Evolutionary conservation across 2,329 filamentous ascomycete species (phyloP), one percentile per base, ranked within the genome.

Genomic region (Fusarium pilosicola): DNA sequence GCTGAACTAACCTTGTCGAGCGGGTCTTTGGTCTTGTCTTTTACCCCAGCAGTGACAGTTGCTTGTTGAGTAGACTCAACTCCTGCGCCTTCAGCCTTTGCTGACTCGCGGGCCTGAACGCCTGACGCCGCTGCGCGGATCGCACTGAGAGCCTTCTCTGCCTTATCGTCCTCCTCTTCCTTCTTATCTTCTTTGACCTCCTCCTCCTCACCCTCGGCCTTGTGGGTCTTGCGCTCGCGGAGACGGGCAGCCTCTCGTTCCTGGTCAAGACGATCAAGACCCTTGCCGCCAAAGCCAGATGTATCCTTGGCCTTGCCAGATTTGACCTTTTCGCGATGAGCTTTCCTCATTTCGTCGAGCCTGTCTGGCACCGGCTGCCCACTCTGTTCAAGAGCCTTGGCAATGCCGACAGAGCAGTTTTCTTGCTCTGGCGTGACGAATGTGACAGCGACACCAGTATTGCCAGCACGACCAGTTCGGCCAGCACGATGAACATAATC

Each of bases 401-500:
- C 91, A 69, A 98, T 94, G 75, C 97, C 95, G 17, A 94, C 89
- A 6, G 96, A 93, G 79, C 94, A 98, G 73, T 94, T 94, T 79
- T 97, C 95, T 81, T 99, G 95, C 52, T 97, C 94, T 46, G 94
- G 92, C 1, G 94, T 97, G 66, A 99, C 86, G 79, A 98, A 97
- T 0, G 96, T 99, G 57, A 99, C 94, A 1, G 96, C 96, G 44
- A 95, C 97, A 72, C 96, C 96, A 28, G 91, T 97, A 79, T 98
- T 97, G 45, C 96, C 96, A 51, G 96, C 96, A 80, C 96, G 92
- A 17, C 96, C 96, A 13, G 96, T 98, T 77, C 96, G 94, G 54
- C 96, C 96, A 62, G 94, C 94, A 72, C 96, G 92, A 81, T 98
- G 96, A 45, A 98, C 96, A 79, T 98, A 98, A 80, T 98, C 96